Percentiles rank a stretch among this genome's conserved stretches.
phyloP scores from a whole-genome alignment of 371 early-diverging fungal species.

The Saksenaea vasiformis region DNA sequence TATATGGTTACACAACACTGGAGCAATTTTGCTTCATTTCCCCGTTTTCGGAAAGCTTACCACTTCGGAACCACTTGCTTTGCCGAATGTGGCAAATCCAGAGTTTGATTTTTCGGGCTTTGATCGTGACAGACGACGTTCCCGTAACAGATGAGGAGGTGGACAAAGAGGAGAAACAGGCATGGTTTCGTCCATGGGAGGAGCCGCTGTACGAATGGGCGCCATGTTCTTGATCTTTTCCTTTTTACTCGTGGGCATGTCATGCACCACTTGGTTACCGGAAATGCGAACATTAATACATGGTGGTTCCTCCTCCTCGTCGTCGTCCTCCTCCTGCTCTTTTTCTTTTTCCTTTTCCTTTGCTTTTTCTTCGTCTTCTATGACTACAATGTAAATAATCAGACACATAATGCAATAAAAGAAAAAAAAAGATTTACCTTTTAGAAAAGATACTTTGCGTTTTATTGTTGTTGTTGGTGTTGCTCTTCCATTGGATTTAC shows the following conservation, averaged over 20 bases:
- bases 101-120: neutral
- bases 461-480: neutral
- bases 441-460: neutral
- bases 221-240: neutral
- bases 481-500: neutral
- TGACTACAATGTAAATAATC: too few species aligned
- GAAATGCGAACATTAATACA: constrained; percentile 22
- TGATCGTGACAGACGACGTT: constrained; percentile 27
- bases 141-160: constrained; percentile 37
- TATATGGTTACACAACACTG: neutral
- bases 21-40: constrained; percentile 16
- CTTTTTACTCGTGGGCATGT: constrained; percentile 10
- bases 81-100: constrained; percentile 1
- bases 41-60: constrained; percentile 30
- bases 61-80: neutral
- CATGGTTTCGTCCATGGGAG: constrained; percentile 4
- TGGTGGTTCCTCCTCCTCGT: constrained; percentile 17
- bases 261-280: constrained; percentile 18
- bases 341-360: too few species aligned
- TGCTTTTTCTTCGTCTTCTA: too few species aligned
- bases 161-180: constrained; percentile 36
- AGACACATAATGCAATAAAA: too few species aligned
- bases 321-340: too few species aligned
- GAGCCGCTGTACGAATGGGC: neutral
- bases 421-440: neutral